Percentiles rank a stretch among this genome's conserved stretches.
Evolutionary conservation across 225 moss, liverwort and hornwort species (phyloP).

Genomic region (Climacium dendroides): DNA sequence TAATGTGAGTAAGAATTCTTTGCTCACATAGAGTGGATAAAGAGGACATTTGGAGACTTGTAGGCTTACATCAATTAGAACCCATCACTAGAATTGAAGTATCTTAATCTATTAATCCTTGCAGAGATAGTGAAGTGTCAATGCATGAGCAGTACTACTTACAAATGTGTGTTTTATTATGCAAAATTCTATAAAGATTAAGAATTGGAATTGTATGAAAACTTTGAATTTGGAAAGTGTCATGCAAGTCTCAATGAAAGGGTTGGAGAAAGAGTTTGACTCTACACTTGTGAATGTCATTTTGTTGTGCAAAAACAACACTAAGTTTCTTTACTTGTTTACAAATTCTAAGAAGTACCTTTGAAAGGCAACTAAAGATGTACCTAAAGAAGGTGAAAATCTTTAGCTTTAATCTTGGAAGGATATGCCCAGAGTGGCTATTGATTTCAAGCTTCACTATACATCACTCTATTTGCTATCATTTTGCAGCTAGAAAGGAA

Average conservation of each 20-base stretch:
- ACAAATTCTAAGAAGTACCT: fast-evolving
- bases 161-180: not conserved
- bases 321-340: not conserved
- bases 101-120: not conserved
- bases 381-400: not conserved
- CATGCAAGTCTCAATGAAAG: fast-evolving
- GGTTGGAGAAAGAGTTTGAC: not conserved
- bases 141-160: not conserved
- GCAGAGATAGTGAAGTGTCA: fast-evolving
- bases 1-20: not conserved
- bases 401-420: not conserved
- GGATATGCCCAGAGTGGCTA: fast-evolving
- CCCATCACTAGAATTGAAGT: not conserved
- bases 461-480: not conserved
- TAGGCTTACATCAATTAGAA: not conserved
- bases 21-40: not conserved
- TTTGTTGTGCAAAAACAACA: not conserved
- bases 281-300: not conserved
- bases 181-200: not conserved
- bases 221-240: not conserved
- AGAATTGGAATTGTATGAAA: not conserved
- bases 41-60: not conserved
- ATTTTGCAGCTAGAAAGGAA: not conserved
- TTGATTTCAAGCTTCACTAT: not conserved
- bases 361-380: not conserved